A percentile compares a stretch with the other conserved stretches of the same genome.
phyloP scores from a whole-genome alignment of 2,329 filamentous ascomycete genomes.

The Pyrenophora graminea region DNA sequence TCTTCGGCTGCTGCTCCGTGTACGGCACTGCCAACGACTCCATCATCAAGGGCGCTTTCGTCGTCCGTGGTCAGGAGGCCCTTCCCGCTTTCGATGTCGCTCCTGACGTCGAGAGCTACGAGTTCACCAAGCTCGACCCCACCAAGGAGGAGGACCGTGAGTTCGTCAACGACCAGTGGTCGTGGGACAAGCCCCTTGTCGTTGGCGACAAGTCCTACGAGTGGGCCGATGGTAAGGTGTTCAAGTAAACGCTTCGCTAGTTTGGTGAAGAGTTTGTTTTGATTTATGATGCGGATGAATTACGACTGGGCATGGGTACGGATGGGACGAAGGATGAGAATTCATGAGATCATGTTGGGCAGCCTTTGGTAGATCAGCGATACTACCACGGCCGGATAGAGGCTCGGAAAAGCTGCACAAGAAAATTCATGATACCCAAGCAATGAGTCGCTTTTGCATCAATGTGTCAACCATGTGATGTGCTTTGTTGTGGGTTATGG shows the following conservation, averaged over 20 bases:
- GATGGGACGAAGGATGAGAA: slow-evolving; percentile 31
- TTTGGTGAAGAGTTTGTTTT: slow-evolving; percentile 18
- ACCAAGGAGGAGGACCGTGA: slow-evolving; percentile 81
- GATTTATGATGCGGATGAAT: slow-evolving; percentile 43
- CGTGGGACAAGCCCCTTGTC: slow-evolving; percentile 82
- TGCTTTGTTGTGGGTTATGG: not conserved
- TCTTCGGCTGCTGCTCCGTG: slow-evolving; percentile 89
- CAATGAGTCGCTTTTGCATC: not conserved
- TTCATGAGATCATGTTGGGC: slow-evolving; percentile 31
- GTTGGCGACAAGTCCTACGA: slow-evolving; percentile 86
- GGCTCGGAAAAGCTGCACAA: slow-evolving; percentile 32
- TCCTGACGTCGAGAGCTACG: slow-evolving; percentile 95
- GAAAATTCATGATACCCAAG: slow-evolving; percentile 32
- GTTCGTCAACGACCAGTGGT: slow-evolving; percentile 86
- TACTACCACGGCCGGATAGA: slow-evolving; percentile 31
- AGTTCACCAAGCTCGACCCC: slow-evolving; percentile 94
- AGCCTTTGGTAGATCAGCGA: slow-evolving; percentile 32
- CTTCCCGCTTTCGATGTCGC: slow-evolving; percentile 91
- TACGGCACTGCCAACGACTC: slow-evolving; percentile 89
- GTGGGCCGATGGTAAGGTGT: slow-evolving; percentile 93
- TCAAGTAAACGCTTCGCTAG: slow-evolving; percentile 74
- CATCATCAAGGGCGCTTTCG: slow-evolving; percentile 88
- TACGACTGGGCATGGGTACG: slow-evolving; percentile 39
- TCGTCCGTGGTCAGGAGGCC: slow-evolving; percentile 90
- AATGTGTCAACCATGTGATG: slow-evolving; percentile 1